These are phyloP conservation scores for Tetrapisispora pingtungensis DNA, from an alignment of 805 yeast species.

Conservation along the genomic window DNA sequence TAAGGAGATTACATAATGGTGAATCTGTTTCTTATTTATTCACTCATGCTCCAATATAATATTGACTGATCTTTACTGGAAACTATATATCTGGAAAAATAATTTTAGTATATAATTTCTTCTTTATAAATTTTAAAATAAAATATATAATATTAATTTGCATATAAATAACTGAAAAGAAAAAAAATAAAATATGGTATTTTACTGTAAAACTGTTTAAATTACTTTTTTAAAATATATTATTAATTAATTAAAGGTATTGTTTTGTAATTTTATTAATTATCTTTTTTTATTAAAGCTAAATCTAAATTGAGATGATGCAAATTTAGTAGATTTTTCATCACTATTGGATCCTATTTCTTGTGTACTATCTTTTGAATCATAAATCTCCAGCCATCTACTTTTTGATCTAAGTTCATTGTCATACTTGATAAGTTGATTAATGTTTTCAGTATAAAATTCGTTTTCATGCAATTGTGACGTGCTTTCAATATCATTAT, in stretches of 20 bases:
- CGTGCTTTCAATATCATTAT: too few species aligned
- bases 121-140: background rate
- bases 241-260: too few species aligned
- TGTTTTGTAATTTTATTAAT: too few species aligned
- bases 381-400: background rate
- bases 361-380: background rate
- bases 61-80: background rate
- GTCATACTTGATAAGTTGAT: conserved; percentile 18
- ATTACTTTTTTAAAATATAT: too few species aligned
- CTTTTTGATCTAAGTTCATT: conserved; percentile 8
- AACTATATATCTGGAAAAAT: background rate
- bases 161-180: background rate
- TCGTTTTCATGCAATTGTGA: too few species aligned
- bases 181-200: background rate
- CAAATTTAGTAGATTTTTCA: background rate
- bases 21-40: conserved; percentile 75
- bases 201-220: background rate
- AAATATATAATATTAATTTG: background rate
- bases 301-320: background rate
- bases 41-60: conserved; percentile 30
- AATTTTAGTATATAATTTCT: background rate
- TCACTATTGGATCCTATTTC: background rate
- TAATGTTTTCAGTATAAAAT: conserved; percentile 14
- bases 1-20: conserved; percentile 79
- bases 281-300: background rate